A percentile compares a stretch with the other conserved stretches of the same genome.
Evolutionary conservation across 768 basidiomycete species (phyloP).

Genomic region (Mrakia gelida): DNA sequence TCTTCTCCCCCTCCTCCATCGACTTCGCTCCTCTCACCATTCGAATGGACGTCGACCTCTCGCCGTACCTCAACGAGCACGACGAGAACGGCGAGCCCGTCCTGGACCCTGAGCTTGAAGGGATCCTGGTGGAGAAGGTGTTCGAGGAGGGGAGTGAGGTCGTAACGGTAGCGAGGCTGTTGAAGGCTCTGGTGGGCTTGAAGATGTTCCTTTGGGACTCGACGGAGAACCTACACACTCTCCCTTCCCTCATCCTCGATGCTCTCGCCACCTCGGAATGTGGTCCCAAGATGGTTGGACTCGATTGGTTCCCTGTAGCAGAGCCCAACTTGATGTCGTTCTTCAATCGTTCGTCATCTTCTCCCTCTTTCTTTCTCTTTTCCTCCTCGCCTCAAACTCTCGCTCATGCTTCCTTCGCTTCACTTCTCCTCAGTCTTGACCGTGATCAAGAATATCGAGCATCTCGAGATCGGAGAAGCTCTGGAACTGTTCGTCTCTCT

Average conservation of each 20-base stretch:
- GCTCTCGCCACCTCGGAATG: conserved; percentile 5
- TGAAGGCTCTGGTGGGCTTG: neutral
- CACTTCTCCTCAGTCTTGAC: neutral
- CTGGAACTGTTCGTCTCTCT: neutral
- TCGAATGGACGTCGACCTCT: conserved; percentile 74
- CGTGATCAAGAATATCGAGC: neutral
- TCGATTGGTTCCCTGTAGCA: conserved; percentile 30
- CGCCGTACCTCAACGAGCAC: conserved; percentile 55
- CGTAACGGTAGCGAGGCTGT: neutral
- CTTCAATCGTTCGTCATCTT: conserved; percentile 5
- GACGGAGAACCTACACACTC: conserved; percentile 22
- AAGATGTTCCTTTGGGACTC: conserved; percentile 26
- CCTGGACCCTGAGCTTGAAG: neutral
- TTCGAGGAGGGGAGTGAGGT: conserved; percentile 8
- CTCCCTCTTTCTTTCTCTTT: neutral
- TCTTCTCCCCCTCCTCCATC: conserved; percentile 58
- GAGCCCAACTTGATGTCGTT: conserved; percentile 9
- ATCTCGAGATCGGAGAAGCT: conserved; percentile 26
- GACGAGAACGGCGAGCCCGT: neutral
- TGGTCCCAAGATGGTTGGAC: neutral
- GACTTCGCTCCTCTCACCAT: conserved; percentile 40
- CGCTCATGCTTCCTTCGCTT: neutral
- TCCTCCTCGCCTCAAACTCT: too few relatives aligned
- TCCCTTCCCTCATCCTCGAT: conserved; percentile 13
- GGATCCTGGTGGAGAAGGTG: neutral